phyloP scores from a whole-genome alignment of 331 rosid genomes.

The Quercus tomentella region DNA sequence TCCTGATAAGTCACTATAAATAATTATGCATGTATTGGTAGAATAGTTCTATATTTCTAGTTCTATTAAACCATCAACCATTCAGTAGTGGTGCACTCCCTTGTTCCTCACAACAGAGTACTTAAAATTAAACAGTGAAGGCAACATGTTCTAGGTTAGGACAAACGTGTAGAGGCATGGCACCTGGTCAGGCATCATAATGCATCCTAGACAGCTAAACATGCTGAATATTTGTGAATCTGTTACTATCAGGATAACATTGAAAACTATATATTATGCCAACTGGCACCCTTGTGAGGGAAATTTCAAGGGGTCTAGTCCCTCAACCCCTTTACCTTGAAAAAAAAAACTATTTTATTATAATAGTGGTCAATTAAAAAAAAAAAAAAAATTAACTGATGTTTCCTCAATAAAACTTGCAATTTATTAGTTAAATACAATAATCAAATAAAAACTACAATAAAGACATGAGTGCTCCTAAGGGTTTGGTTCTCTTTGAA shows the following conservation, averaged over 20 bases:
- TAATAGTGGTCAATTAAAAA: neutral
- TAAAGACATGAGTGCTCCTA: neutral
- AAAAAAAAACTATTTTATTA: neutral
- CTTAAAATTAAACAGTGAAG: neutral
- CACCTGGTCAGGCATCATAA: neutral
- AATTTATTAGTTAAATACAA: neutral
- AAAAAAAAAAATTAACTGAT: neutral
- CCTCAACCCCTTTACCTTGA: too few species aligned
- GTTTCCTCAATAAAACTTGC: neutral
- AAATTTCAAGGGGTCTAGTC: too few species aligned
- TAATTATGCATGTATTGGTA: neutral
- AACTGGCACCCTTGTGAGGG: too few species aligned
- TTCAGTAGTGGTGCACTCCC: neutral
- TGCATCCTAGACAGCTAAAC: neutral
- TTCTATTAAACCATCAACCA: neutral
- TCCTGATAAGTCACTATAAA: neutral
- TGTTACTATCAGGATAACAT: neutral
- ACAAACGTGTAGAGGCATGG: slow-evolving; percentile 14
- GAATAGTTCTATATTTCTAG: neutral
- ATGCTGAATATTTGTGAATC: neutral
- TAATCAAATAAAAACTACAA: neutral
- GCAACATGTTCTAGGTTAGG: neutral
- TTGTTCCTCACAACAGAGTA: neutral
- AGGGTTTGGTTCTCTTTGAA: neutral
- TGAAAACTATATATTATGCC: neutral